Evolutionary conservation across 441 rosid genomes (phyloP).

Genomic region (Adansonia grandidieri): DNA sequence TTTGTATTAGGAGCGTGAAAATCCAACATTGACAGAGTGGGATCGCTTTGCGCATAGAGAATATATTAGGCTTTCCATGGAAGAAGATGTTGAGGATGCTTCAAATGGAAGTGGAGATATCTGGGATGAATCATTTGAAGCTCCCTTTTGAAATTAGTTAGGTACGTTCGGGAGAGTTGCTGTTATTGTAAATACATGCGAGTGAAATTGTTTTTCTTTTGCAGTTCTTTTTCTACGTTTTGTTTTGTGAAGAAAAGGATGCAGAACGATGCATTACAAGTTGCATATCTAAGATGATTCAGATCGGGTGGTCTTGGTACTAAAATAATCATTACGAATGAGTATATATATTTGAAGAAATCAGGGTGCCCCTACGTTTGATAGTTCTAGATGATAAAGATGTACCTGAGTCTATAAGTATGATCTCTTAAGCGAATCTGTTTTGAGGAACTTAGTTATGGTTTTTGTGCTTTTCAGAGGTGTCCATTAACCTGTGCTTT

Average conservation of each 20-base stretch:
- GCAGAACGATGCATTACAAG: background rate
- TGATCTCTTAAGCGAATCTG: background rate
- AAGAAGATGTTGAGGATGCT: slow-evolving; percentile 66
- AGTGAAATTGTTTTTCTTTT: background rate
- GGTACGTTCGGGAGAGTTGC: slow-evolving; percentile 31
- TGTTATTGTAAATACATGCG: background rate
- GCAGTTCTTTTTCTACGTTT: background rate
- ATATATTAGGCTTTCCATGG: slow-evolving; percentile 69
- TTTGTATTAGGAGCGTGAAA: slow-evolving; percentile 49
- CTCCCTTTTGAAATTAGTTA: slow-evolving; percentile 51
- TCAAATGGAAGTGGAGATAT: slow-evolving; percentile 77
- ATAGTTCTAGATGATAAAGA: background rate
- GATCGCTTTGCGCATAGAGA: slow-evolving; percentile 64
- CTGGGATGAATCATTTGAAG: slow-evolving; percentile 74
- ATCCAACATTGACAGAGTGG: slow-evolving; percentile 70
- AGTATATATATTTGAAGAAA: background rate
- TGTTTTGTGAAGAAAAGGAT: background rate
- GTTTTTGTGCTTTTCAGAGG: background rate
- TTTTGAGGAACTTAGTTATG: background rate
- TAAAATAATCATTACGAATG: background rate
- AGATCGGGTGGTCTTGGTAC: slow-evolving; percentile 14
- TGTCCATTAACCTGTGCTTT: background rate
- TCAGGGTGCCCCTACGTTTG: background rate
- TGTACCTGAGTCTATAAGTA: background rate
- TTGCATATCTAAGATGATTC: background rate